Evolutionary conservation across 2,329 filamentous ascomycete genomes (phyloP), one percentile per base, ranked within the genome.

Genomic region (Chaetomium olivaceum): DNA sequence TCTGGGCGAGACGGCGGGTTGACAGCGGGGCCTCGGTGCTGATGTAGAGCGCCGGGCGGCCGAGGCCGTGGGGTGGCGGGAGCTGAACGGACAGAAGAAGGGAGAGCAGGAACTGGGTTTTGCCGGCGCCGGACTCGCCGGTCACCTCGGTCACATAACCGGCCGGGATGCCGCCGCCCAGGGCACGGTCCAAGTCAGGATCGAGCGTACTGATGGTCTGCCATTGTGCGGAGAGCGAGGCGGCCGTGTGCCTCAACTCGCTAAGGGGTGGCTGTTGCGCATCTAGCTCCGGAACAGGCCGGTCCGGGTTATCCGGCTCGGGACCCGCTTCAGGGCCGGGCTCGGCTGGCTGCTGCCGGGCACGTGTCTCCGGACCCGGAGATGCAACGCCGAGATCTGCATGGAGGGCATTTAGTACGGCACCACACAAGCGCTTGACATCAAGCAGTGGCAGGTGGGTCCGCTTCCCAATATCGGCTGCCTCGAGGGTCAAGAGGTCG

Each of bases 51-150:
- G 92, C 90, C n/a, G 88, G 85, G 67, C 88, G 87, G 46, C 85
- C 85, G 0, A 93, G 83, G 6, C 92, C 92, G 51, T 83, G 82
- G 0, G 92, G 91, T 0, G 87, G 79, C 2, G 91, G 88, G 4
- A 98, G 88, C 77, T 99, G 95, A 19, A 89, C 89, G 36, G 93
- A 85, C 39, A 98, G 87, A 54, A 96, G 88, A 31, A 99, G 85
- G 25, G 89, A 89, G 31, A 98, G 85, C 31, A 98, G 88, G 73
- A 97, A 87, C 77, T 99, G 95, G 1, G 95, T 97, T 83, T 99
- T 99, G 73, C 94, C 95, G 70, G 89, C 91, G 72, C 93, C 95
- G 70, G 92, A 96, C 81, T 98, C 95, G 65, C 95, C 95, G 1
- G 92, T 91, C 67, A 99, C 84, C 77, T 99, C 95, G 8, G 92